Evolutionary conservation across 1,284 basidiomycete species (phyloP).

Genomic region (Puccinia horiana): DNA sequence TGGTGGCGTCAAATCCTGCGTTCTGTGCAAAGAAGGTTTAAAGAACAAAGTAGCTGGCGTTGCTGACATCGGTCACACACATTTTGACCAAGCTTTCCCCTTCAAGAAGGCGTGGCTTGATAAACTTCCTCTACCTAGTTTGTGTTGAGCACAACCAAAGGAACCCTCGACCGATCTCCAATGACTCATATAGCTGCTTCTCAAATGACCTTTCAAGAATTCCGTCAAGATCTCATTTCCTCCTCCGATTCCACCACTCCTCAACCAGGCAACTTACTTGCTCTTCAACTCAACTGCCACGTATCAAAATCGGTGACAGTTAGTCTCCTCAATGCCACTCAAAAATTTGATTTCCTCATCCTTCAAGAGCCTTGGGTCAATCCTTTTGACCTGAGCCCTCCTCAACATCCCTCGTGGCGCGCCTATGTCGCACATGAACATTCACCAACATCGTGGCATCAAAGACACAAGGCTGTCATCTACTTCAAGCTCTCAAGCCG

Average conservation of each 20-base stretch:
- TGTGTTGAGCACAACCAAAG: background rate
- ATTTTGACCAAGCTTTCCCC: background rate
- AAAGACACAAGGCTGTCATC: constrained; percentile 5
- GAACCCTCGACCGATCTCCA: background rate
- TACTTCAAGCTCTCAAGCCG: background rate
- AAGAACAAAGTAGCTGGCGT: background rate
- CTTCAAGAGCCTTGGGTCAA: constrained; percentile 37
- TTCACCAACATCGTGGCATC: background rate
- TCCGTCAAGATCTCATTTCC: background rate
- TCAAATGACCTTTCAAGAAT: background rate
- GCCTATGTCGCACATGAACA: background rate
- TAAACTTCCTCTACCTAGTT: background rate
- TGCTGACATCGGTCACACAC: background rate
- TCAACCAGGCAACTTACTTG: background rate
- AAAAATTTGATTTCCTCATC: background rate
- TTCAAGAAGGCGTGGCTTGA: no score
- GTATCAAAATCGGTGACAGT: background rate
- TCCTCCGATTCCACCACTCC: background rate
- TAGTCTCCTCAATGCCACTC: background rate
- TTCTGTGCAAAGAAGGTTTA: no score
- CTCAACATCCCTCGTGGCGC: background rate
- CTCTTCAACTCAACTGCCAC: constrained; percentile 32
- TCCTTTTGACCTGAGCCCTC: background rate
- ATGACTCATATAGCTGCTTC: no score
- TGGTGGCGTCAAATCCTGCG: no score